Evolutionary conservation across 228 moss, liverwort and hornwort genomes (phyloP).

Genomic region (Sphagnum fallax): DNA sequence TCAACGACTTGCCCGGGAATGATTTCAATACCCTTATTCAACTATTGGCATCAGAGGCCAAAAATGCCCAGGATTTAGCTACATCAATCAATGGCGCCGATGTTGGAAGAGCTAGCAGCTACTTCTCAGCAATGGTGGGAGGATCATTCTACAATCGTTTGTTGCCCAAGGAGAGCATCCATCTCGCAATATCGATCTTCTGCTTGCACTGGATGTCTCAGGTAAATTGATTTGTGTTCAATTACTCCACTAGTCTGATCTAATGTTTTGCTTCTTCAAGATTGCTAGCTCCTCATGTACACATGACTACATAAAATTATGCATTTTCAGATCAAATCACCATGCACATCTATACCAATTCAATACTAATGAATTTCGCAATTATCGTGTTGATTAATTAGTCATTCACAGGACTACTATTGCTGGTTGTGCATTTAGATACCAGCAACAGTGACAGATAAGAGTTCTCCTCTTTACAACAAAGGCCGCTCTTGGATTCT

Average conservation of each 20-base stretch:
- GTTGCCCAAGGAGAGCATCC: constrained; percentile 27
- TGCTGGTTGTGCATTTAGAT: constrained; percentile 4
- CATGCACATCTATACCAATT: too few relatives aligned
- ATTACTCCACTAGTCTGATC: too few relatives aligned
- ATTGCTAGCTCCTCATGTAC: too few relatives aligned
- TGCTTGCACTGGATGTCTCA: constrained; percentile 48
- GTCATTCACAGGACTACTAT: too few relatives aligned
- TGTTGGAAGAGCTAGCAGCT: not conserved
- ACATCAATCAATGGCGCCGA: too few relatives aligned
- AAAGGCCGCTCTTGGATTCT: constrained; percentile 35
- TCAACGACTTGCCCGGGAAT: constrained; percentile 37
- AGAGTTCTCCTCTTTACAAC: constrained; percentile 26
- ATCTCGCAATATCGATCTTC: constrained; percentile 32
- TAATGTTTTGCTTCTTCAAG: too few relatives aligned
- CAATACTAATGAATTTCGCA: too few relatives aligned
- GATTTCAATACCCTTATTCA: constrained; percentile 45
- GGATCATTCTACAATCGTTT: constrained; percentile 35
- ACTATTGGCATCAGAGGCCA: constrained; percentile 3
- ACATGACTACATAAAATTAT: too few relatives aligned
- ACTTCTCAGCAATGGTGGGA: constrained; percentile 33
- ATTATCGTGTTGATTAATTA: too few relatives aligned
- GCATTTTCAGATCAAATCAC: too few relatives aligned
- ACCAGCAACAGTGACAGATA: constrained; percentile 22
- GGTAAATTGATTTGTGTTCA: constrained; percentile 2
- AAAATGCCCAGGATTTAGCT: too few relatives aligned